Base-by-base conservation (phyloP, 1,284 basidiomycete species). In the Singerocomus rubriflavus region DNA sequence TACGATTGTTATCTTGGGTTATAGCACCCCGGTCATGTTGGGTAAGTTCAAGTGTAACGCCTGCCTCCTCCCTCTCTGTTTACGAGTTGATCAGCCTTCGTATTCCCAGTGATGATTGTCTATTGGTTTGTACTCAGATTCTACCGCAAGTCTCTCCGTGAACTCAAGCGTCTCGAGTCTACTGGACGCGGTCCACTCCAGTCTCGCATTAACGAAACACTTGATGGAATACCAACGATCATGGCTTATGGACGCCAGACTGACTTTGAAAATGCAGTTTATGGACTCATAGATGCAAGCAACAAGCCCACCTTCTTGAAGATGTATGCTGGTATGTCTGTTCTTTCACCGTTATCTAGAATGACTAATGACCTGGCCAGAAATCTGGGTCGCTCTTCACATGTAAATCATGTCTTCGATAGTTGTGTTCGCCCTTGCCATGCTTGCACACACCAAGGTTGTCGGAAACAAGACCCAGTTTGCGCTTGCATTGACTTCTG, bases 381-480 rank as follows among this genome's bases (percentile, higher is more conserved):
- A 66, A 57, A 68, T 66, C 34, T 65, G 66, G 66, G 56, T 67
- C 37, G 63, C 66, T 2, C 49, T 65, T 32, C 64, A 64, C 38
- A 54, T 65, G 62, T 64, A 68, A 45, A 52, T 63, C 16, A 40
- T 65, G 58, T 65, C 66, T 14, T 66, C 63, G 4, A 36, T 44
- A 11, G 45, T 65, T 13, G 62, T 65, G 25, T 56, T 66, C 16
- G 14, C 16, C 27, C 58, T 65, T 16, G 62, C 51, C 31, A 52
- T 65, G 61, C 63, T 65, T 34, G 66, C 63, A n/a, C 63, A 65
- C 44, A 63, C 62, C 32, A 56, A 57, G 7, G 29, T 45, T 33
- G 56, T 65, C 30, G 63, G 66, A 25, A 61, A 48, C 48, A 38
- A 44, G 34, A 55, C 54, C 26, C 62, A 63, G 50, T 66, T 60